A percentile compares a stretch with the other conserved stretches of the same genome.
Evolutionary conservation across 192 early-diverging fungal genomes (phyloP).

Genomic region (Haplosporangium gracile): DNA sequence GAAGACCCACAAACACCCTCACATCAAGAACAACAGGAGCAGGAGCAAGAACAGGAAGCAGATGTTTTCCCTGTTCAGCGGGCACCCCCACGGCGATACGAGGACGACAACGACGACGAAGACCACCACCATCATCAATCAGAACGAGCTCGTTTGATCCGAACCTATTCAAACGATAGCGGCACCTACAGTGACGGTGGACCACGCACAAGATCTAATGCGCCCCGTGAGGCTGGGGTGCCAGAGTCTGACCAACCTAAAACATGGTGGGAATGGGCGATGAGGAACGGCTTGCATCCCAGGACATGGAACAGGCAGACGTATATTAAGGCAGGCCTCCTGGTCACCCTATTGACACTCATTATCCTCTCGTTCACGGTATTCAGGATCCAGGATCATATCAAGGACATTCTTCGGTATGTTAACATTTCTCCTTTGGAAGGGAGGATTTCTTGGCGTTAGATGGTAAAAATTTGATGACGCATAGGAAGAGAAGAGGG

Average conservation of each 20-base stretch:
- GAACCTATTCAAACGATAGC: constrained; percentile 3
- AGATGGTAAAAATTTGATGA: background rate
- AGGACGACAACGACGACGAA: constrained; percentile 34
- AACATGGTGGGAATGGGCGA: constrained; percentile 37
- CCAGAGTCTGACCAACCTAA: constrained; percentile 9
- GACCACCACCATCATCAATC: constrained; percentile 2
- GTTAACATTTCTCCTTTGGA: background rate
- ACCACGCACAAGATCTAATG: background rate
- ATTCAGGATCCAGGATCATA: constrained; percentile 58
- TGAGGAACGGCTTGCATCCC: constrained; percentile 33
- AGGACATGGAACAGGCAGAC: constrained; percentile 44
- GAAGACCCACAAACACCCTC: constrained; percentile 1
- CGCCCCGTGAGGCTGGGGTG: background rate
- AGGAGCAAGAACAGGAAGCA: background rate
- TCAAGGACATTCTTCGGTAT: constrained; percentile 56
- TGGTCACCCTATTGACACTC: constrained; percentile 29
- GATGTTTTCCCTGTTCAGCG: constrained; percentile 5
- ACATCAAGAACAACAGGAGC: background rate
- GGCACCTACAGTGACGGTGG: constrained; percentile 14
- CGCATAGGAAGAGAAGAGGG: background rate
- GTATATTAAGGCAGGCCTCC: constrained; percentile 31
- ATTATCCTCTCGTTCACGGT: constrained; percentile 51
- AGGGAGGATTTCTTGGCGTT: background rate
- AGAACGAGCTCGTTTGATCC: constrained; percentile 35
- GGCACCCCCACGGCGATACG: constrained; percentile 31